Percentiles rank a stretch among this genome's conserved stretches.
phyloP scores from a whole-genome alignment of 192 early-diverging fungal genomes.

The Podila clonocystis region DNA sequence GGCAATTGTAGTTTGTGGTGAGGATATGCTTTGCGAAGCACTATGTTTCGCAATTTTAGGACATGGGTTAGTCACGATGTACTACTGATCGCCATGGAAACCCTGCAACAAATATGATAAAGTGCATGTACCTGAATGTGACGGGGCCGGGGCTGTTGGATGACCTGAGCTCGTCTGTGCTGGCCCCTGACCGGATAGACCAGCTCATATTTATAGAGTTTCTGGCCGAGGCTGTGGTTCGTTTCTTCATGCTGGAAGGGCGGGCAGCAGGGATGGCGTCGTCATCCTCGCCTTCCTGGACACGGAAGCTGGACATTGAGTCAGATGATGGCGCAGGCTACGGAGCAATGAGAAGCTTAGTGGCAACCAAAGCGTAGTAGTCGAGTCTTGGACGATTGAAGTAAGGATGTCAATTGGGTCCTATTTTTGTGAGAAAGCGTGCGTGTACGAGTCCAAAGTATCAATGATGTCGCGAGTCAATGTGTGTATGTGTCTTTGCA shows the following conservation, averaged over 20 bases:
- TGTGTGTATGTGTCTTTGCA: too few species aligned
- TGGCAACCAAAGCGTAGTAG: background rate
- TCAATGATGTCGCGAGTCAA: too few species aligned
- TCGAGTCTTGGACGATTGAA: too few species aligned
- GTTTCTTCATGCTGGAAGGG: conserved; percentile 17
- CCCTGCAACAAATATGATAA: background rate
- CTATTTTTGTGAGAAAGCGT: too few species aligned
- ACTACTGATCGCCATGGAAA: too few species aligned
- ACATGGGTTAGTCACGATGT: too few species aligned
- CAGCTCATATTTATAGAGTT: conserved; percentile 38
- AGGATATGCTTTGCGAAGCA: background rate
- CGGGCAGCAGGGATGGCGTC: conserved; percentile 37
- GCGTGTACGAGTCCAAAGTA: too few species aligned
- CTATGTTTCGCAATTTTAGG: too few species aligned
- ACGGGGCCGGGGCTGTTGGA: conserved; percentile 4
- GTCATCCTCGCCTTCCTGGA: conserved; percentile 49
- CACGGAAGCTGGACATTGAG: conserved; percentile 30
- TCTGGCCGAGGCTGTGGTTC: conserved; percentile 6
- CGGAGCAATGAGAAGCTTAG: background rate
- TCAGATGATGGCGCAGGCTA: too few species aligned
- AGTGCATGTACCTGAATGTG: conserved; percentile 5
- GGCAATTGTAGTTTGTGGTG: background rate
- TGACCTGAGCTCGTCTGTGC: conserved; percentile 15
- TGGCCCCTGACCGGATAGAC: conserved; percentile 22
- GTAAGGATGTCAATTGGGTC: too few species aligned